Percentiles rank a stretch among this genome's conserved stretches.
Evolutionary conservation across 768 basidiomycete genomes (phyloP).

Genomic region (Auriscalpium vulgare): DNA sequence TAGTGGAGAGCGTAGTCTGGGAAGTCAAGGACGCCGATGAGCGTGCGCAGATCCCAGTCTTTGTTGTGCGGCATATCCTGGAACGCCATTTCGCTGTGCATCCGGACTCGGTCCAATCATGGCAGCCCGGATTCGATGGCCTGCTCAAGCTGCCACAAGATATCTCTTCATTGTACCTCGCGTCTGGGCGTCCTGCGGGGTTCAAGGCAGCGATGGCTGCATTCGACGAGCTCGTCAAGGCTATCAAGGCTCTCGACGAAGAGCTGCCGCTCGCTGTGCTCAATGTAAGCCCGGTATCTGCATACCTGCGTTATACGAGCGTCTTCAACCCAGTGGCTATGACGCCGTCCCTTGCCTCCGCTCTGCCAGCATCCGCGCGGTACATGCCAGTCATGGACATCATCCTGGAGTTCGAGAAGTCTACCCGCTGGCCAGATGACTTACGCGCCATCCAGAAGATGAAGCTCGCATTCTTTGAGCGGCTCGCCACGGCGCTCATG

Average conservation of each 20-base stretch:
- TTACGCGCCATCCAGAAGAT: slow-evolving; percentile 86
- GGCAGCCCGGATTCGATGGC: slow-evolving; percentile 52
- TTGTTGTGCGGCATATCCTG: slow-evolving; percentile 71
- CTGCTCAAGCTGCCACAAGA: slow-evolving; percentile 51
- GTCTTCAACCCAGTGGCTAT: slow-evolving; percentile 76
- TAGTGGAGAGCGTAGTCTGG: slow-evolving; percentile 95
- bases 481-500: slow-evolving; percentile 63
- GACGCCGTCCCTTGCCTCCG: slow-evolving; percentile 39
- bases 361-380: slow-evolving; percentile 50
- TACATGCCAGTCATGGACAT: slow-evolving; percentile 67
- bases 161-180: slow-evolving; percentile 34
- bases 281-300: slow-evolving; percentile 67
- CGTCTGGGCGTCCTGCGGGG: slow-evolving; percentile 35
- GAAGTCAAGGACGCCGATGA: slow-evolving; percentile 77
- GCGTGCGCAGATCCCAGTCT: slow-evolving; percentile 64
- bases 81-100: slow-evolving; percentile 66
- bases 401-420: slow-evolving; percentile 86
- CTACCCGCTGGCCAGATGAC: slow-evolving; percentile 92
- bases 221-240: slow-evolving; percentile 71
- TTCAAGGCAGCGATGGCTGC: slow-evolving; percentile 70
- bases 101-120: slow-evolving; percentile 41
- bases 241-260: slow-evolving; percentile 65
- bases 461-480: slow-evolving; percentile 88
- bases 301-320: slow-evolving; percentile 75
- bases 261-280: slow-evolving; percentile 71